Evolutionary conservation across 805 yeast species (phyloP).

Genomic region (Schizosaccharomyces osmophilus): DNA sequence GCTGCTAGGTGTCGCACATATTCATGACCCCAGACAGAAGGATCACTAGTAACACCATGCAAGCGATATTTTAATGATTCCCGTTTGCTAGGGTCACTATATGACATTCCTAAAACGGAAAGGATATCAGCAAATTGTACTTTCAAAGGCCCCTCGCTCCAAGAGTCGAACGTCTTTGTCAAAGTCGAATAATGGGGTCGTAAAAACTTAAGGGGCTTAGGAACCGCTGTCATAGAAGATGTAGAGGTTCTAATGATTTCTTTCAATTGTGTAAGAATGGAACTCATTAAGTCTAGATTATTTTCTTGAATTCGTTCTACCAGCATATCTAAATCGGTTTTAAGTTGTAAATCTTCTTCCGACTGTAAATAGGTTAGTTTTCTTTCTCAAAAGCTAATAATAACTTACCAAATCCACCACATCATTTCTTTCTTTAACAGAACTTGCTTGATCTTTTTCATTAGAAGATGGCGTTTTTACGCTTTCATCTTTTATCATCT

Average conservation of each 20-base stretch:
- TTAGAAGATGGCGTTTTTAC: background rate
- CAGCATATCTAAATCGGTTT: constrained; percentile 61
- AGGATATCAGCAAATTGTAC: constrained; percentile 59
- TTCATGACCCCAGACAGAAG: constrained; percentile 93
- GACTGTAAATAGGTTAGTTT: constrained; percentile 20
- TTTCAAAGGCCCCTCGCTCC: constrained; percentile 25
- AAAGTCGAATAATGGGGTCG: constrained; percentile 65
- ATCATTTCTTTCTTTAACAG: background rate
- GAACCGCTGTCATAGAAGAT: constrained; percentile 97
- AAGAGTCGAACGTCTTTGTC: constrained; percentile 36
- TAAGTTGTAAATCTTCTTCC: constrained; percentile 77
- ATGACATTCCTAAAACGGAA: constrained; percentile 87
- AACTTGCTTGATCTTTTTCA: background rate
- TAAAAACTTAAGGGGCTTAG: constrained; percentile 87
- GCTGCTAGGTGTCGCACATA: constrained; percentile 86
- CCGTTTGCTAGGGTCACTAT: constrained; percentile 53
- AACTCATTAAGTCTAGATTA: constrained; percentile 23
- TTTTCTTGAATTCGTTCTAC: constrained; percentile 37
- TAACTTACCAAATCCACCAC: background rate
- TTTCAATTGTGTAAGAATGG: constrained; percentile 48
- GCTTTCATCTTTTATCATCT: background rate
- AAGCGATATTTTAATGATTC: constrained; percentile 66
- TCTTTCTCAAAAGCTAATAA: background rate
- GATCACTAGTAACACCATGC: constrained; percentile 27
- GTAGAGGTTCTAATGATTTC: constrained; percentile 72